Percentiles rank a stretch among this genome's conserved stretches.
These are phyloP conservation scores for Haplosporangium gracile DNA, from an alignment of 192 early-diverging fungal species.

Conservation along the genomic window DNA sequence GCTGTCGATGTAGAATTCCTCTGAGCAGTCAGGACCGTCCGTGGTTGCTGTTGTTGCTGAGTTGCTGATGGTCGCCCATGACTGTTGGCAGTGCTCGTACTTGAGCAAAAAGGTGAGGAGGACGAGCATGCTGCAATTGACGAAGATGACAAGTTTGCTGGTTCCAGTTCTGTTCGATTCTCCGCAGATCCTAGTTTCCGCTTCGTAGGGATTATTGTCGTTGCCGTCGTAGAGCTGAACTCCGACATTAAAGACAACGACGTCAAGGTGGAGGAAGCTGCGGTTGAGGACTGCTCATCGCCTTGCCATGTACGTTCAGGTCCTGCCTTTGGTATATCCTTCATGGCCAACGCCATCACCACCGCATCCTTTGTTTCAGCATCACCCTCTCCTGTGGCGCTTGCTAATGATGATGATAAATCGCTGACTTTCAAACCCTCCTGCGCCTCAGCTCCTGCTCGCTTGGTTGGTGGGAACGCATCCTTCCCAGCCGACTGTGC, in stretches of 20 bases:
- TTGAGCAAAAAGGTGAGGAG: background rate
- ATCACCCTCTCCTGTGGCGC: background rate
- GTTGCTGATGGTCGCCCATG: background rate
- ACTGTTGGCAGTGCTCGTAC: background rate
- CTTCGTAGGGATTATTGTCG: background rate
- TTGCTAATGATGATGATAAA: background rate
- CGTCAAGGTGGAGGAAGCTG: background rate
- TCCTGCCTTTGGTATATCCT: background rate
- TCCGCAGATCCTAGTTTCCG: background rate
- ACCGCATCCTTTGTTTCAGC: background rate
- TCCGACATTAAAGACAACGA: background rate
- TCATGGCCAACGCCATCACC: background rate
- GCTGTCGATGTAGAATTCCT: background rate
- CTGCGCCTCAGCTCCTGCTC: background rate
- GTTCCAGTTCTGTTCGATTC: background rate
- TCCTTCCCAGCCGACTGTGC: constrained; percentile 57
- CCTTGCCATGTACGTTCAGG: background rate
- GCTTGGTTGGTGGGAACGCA: background rate
- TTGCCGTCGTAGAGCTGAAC: background rate
- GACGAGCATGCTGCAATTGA: background rate
- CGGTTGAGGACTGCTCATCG: background rate
- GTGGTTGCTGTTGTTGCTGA: background rate
- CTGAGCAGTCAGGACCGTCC: background rate
- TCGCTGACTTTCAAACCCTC: background rate
- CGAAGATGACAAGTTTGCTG: background rate